These are phyloP conservation scores for Neurospora sp. DNA, from an alignment of 495 filamentous ascomycete species.

Conservation along the genomic window DNA sequence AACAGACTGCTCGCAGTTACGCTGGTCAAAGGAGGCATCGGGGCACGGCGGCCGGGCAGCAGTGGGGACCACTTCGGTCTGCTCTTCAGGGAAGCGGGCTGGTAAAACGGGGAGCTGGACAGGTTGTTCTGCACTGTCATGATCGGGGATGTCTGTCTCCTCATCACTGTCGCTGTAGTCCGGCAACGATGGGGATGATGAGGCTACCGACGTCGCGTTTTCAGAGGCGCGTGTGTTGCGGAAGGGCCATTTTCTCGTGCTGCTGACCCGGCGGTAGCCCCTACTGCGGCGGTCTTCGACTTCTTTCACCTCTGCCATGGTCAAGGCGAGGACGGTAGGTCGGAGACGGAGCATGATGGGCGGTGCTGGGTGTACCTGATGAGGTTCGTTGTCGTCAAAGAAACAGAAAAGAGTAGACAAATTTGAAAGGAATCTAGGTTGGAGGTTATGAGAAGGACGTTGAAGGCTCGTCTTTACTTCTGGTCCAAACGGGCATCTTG, in stretches of 20 bases:
- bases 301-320: conserved; percentile 43
- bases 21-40: neutral
- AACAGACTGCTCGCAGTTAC: neutral
- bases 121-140: neutral
- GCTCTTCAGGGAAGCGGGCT: neutral
- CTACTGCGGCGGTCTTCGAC: conserved; percentile 30
- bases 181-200: neutral
- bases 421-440: neutral
- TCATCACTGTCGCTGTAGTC: neutral
- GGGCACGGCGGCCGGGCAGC: neutral
- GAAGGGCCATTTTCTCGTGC: neutral
- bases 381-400: neutral
- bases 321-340: conserved; percentile 43
- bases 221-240: neutral
- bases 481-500: neutral
- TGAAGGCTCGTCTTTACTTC: neutral
- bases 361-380: neutral
- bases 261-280: neutral
- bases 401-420: neutral
- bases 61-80: neutral
- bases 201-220: neutral
- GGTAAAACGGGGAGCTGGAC: neutral
- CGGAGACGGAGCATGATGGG: conserved; percentile 44
- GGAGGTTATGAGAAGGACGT: neutral
- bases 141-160: neutral